Percentiles rank a stretch among this genome's conserved stretches.
phyloP scores from a whole-genome alignment of 2,329 filamentous ascomycete species.

The Monilinia laxa region DNA sequence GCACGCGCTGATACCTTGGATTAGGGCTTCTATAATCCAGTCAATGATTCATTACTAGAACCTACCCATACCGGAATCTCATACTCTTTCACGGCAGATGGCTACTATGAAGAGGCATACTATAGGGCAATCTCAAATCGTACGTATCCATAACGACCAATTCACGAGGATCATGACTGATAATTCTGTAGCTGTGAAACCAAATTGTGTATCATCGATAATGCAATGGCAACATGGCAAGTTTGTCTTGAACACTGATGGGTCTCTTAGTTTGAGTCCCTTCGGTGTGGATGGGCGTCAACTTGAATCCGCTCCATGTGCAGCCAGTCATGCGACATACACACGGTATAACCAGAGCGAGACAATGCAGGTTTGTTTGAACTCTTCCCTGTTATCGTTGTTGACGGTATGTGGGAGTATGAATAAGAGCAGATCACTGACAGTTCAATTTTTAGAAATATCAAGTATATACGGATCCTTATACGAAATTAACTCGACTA shows the following conservation, averaged over 20 bases:
- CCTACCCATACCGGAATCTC: constrained; percentile 67
- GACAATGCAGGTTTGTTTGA: constrained; percentile 53
- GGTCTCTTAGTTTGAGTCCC: constrained; percentile 58
- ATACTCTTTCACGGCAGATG: constrained; percentile 70
- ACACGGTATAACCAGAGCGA: constrained; percentile 67
- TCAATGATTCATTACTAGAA: constrained; percentile 64
- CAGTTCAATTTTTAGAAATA: constrained; percentile 38
- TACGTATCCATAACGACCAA: constrained; percentile 43
- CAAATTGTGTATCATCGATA: constrained; percentile 61
- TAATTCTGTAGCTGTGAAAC: constrained; percentile 50
- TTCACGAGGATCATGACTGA: constrained; percentile 24
- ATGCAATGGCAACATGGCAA: constrained; percentile 74
- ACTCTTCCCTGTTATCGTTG: not conserved
- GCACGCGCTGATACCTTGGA: constrained; percentile 20
- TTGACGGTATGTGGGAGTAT: not conserved
- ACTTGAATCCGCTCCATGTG: constrained; percentile 64
- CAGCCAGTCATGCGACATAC: constrained; percentile 52
- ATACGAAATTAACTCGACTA: constrained; percentile 61
- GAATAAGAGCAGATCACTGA: not conserved
- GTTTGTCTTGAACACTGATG: constrained; percentile 56
- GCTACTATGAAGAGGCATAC: constrained; percentile 67
- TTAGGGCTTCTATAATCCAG: constrained; percentile 68
- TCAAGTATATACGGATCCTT: constrained; percentile 53
- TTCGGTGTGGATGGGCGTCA: constrained; percentile 67
- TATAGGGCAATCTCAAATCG: constrained; percentile 69